These are phyloP conservation scores for Licmophora abbreviata DNA, from an alignment of 108 stramenopile genomes.

Conservation along the genomic window DNA sequence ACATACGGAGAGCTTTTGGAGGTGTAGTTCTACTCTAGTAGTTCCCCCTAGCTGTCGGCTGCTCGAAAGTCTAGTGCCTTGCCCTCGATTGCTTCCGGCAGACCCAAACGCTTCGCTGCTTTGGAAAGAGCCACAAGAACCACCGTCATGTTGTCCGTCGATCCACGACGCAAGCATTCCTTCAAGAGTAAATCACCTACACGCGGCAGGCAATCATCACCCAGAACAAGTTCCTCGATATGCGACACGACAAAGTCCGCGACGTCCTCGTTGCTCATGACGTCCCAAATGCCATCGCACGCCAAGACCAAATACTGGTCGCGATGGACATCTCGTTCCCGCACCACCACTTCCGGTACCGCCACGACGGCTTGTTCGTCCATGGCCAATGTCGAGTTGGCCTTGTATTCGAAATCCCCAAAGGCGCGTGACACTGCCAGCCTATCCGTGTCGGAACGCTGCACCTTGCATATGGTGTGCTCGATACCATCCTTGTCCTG, in stretches of 20 bases:
- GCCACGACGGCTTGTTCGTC: slow-evolving; percentile 78
- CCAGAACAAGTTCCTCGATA: slow-evolving; percentile 13
- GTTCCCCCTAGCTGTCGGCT: too few species aligned
- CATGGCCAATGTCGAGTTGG: slow-evolving; percentile 40
- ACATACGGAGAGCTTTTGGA: too few species aligned
- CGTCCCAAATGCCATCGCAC: slow-evolving; percentile 93
- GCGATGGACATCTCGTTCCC: slow-evolving; percentile 27
- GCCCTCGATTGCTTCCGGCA: neutral
- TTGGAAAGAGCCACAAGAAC: slow-evolving; percentile 58
- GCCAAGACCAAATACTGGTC: slow-evolving; percentile 81
- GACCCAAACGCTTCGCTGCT: neutral
- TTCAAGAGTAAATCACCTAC: slow-evolving; percentile 64
- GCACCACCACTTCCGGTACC: slow-evolving; percentile 66
- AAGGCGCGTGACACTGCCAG: slow-evolving; percentile 83
- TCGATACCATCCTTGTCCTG: slow-evolving; percentile 30
- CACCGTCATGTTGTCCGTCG: slow-evolving; percentile 85
- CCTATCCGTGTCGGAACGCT: slow-evolving; percentile 23
- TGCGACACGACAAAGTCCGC: slow-evolving; percentile 52
- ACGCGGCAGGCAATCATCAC: slow-evolving; percentile 37
- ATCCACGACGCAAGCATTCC: slow-evolving; percentile 55
- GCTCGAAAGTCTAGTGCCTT: slow-evolving; percentile 9
- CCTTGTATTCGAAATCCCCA: slow-evolving; percentile 92
- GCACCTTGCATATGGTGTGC: slow-evolving; percentile 27
- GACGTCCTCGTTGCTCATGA: slow-evolving; percentile 68
- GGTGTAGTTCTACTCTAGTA: too few species aligned